These are phyloP conservation scores for Nakazawaea siamensis DNA, from an alignment of 805 yeast species.

Conservation along the genomic window DNA sequence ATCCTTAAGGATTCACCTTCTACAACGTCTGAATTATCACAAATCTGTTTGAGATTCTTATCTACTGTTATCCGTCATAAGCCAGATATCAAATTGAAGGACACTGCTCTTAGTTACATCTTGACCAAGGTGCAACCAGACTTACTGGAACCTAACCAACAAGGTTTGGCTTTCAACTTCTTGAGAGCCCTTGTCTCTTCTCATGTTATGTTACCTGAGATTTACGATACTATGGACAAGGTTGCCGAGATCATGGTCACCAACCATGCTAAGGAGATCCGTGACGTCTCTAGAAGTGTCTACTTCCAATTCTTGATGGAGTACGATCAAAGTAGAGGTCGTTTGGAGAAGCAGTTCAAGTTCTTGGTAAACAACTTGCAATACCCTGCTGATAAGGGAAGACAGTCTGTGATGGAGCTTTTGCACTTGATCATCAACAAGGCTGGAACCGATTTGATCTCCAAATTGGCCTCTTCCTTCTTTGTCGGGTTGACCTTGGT, in stretches of 20 bases:
- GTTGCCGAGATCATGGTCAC: slow-evolving; percentile 84
- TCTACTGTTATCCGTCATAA: slow-evolving; percentile 66
- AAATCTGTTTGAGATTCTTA: slow-evolving; percentile 66
- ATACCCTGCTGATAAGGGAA: slow-evolving; percentile 80
- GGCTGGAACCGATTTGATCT: slow-evolving; percentile 49
- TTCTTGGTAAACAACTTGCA: slow-evolving; percentile 72
- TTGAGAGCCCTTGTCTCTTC: slow-evolving; percentile 69
- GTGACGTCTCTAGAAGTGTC: slow-evolving; percentile 78
- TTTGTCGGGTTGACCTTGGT: slow-evolving; percentile 78
- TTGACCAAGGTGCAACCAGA: slow-evolving; percentile 74
- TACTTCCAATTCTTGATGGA: slow-evolving; percentile 85
- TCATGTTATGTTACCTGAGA: slow-evolving; percentile 73
- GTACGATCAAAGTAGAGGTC: slow-evolving; percentile 86
- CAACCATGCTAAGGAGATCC: slow-evolving; percentile 71
- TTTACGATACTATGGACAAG: slow-evolving; percentile 80
- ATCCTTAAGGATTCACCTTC: slow-evolving; percentile 70
- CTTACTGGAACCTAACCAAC: slow-evolving; percentile 81
- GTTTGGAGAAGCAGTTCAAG: slow-evolving; percentile 75
- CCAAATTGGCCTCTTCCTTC: slow-evolving; percentile 62
- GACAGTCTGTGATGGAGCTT: slow-evolving; percentile 87
- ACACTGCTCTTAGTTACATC: slow-evolving; percentile 64
- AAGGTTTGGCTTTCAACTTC: slow-evolving; percentile 82
- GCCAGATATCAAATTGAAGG: slow-evolving; percentile 56
- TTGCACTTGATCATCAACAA: slow-evolving; percentile 63
- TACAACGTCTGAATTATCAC: slow-evolving; percentile 74